phyloP scores from a whole-genome alignment of 768 basidiomycete species.

The Lactarius hatsudake region DNA sequence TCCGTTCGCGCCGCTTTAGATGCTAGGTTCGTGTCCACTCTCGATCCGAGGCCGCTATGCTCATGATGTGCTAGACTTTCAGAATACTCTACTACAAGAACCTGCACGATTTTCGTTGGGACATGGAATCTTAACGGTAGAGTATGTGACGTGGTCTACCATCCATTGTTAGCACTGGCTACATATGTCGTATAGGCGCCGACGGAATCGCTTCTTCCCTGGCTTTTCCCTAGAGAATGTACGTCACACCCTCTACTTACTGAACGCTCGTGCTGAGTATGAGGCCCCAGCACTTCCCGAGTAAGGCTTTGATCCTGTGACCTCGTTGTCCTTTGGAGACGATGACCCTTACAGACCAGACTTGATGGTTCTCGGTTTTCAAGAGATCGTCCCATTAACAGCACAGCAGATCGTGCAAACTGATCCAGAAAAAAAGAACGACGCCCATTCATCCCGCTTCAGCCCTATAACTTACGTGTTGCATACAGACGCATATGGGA shows the following conservation, averaged over 20 bases:
- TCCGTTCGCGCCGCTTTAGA: constrained; percentile 70
- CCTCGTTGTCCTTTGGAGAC: background rate
- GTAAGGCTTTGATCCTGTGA: constrained; percentile 36
- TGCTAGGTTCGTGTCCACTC: constrained; percentile 50
- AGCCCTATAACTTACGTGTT: constrained; percentile 3
- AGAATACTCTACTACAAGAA: constrained; percentile 80
- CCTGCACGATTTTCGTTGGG: constrained; percentile 77
- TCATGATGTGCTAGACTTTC: constrained; percentile 45
- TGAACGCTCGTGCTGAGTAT: constrained; percentile 1
- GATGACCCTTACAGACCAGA: constrained; percentile 57
- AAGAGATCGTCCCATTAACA: constrained; percentile 97
- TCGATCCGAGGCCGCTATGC: background rate
- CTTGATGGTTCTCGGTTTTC: constrained; percentile 87
- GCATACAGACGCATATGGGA: constrained; percentile 79
- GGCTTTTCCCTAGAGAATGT: constrained; percentile 88
- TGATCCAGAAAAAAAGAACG: constrained; percentile 86
- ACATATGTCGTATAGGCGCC: constrained; percentile 50
- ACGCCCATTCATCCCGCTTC: background rate
- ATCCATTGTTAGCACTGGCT: constrained; percentile 4
- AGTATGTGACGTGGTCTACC: constrained; percentile 42
- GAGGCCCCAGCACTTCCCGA: constrained; percentile 41
- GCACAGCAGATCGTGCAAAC: constrained; percentile 96
- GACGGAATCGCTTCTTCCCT: constrained; percentile 81
- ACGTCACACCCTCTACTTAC: constrained; percentile 33
- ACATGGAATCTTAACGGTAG: constrained; percentile 97